phyloP scores from a whole-genome alignment of 768 basidiomycete species.

The Suillus spraguei region DNA sequence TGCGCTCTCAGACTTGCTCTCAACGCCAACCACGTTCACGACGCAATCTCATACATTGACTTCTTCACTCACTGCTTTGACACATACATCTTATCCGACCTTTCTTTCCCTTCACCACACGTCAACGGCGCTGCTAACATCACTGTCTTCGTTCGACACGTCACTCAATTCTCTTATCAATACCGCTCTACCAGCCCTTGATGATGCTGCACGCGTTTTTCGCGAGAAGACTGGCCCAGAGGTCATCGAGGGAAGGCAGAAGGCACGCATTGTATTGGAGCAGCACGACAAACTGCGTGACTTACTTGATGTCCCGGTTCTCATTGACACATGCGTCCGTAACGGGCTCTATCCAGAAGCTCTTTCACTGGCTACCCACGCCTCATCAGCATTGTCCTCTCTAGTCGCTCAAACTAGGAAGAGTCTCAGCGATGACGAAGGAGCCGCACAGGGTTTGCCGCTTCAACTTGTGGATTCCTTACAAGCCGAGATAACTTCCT shows the following conservation, averaged over 20 bases:
- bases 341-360: constrained; percentile 94
- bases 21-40: constrained; percentile 75
- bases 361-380: constrained; percentile 80
- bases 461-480: constrained; percentile 47
- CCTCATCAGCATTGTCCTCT: constrained; percentile 48
- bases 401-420: constrained; percentile 43
- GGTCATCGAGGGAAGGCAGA: constrained; percentile 73
- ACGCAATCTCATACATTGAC: constrained; percentile 87
- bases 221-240: constrained; percentile 64
- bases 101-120: constrained; percentile 88
- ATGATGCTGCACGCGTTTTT: constrained; percentile 72
- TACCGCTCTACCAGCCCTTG: constrained; percentile 73
- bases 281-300: constrained; percentile 94
- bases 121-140: constrained; percentile 70
- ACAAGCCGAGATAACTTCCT: constrained; percentile 66
- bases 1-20: constrained; percentile 65
- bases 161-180: constrained; percentile 73
- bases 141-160: constrained; percentile 72
- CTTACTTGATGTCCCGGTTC: constrained; percentile 84
- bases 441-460: constrained; percentile 4
- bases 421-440: not conserved
- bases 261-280: constrained; percentile 85
- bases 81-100: constrained; percentile 88
- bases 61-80: constrained; percentile 86
- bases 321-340: constrained; percentile 92